Evolutionary conservation across 2,329 filamentous ascomycete genomes (phyloP).

Genomic region (Ramichloridium luteum): DNA sequence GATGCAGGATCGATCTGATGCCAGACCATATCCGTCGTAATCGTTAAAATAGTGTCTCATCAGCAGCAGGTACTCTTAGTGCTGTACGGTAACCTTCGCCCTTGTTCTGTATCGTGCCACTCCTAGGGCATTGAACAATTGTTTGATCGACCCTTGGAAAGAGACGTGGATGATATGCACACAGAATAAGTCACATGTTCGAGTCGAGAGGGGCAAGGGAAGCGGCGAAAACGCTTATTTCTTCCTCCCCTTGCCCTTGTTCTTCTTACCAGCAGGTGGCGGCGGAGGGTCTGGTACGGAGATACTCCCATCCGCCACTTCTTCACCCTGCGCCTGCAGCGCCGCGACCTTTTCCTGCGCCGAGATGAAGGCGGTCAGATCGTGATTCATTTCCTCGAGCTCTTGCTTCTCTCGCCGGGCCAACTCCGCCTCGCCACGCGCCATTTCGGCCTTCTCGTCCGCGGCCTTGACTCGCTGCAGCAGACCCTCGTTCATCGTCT

Average conservation of each 20-base stretch:
- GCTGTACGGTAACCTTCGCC: too few species aligned
- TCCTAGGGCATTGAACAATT: too few species aligned
- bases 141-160: too few species aligned
- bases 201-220: neutral
- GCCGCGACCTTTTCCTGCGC: slow-evolving; percentile 68
- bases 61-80: too few species aligned
- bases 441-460: slow-evolving; percentile 43
- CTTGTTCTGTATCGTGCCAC: too few species aligned
- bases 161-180: too few species aligned
- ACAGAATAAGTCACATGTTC: too few species aligned
- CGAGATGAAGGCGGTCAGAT: slow-evolving; percentile 77
- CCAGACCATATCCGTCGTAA: too few species aligned
- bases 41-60: too few species aligned
- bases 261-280: slow-evolving; percentile 24
- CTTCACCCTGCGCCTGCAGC: slow-evolving; percentile 48
- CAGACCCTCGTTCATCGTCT: slow-evolving; percentile 67
- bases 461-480: slow-evolving; percentile 69
- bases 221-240: slow-evolving; percentile 13
- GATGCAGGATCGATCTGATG: too few species aligned
- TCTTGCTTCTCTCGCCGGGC: slow-evolving; percentile 50
- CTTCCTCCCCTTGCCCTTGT: slow-evolving; percentile 38
- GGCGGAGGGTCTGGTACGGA: slow-evolving; percentile 45
- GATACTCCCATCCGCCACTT: slow-evolving; percentile 49
- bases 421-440: slow-evolving; percentile 37
- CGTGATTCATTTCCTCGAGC: slow-evolving; percentile 73